These are phyloP conservation scores for Barnettozyma siamensis DNA, from an alignment of 805 yeast genomes.

Conservation along the genomic window DNA sequence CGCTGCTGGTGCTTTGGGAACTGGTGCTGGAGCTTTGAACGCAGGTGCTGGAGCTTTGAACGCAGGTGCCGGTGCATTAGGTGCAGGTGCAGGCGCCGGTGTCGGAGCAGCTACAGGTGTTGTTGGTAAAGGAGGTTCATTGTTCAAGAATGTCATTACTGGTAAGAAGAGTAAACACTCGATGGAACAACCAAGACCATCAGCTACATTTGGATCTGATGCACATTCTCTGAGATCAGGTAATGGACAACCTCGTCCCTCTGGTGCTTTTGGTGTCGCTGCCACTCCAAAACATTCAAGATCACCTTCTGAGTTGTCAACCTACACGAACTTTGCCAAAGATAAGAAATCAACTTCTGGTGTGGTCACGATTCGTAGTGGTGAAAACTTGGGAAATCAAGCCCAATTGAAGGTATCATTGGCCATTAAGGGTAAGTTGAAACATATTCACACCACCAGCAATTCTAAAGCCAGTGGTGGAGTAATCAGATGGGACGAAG, in stretches of 20 bases:
- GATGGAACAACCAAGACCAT: conserved; percentile 11
- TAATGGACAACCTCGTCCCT: neutral
- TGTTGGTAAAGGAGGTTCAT: conserved; percentile 42
- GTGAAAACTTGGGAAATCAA: conserved; percentile 35
- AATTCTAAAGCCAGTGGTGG: conserved; percentile 45
- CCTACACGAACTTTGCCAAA: conserved; percentile 16
- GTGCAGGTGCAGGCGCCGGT: conserved; percentile 41
- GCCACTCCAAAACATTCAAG: conserved; percentile 12
- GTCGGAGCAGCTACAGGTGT: conserved; percentile 15
- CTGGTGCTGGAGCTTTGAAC: conserved; percentile 33
- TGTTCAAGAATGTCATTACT: conserved; percentile 30
- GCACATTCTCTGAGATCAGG: conserved; percentile 35
- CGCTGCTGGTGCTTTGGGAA: conserved; percentile 34
- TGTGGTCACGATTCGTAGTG: conserved; percentile 44
- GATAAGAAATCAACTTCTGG: conserved; percentile 33
- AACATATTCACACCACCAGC: conserved; percentile 63
- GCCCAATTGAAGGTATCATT: conserved; percentile 51
- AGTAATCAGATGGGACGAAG: conserved; percentile 52
- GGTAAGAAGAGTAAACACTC: conserved; percentile 24
- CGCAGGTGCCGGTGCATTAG: conserved; percentile 40
- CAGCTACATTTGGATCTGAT: conserved; percentile 24
- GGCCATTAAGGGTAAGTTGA: conserved; percentile 39
- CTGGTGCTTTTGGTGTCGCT: neutral
- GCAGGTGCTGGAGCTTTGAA: conserved; percentile 43
- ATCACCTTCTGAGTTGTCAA: conserved; percentile 19